Conservation (phyloP, 441 rosid genomes). For the Erodium texanum region DNA sequence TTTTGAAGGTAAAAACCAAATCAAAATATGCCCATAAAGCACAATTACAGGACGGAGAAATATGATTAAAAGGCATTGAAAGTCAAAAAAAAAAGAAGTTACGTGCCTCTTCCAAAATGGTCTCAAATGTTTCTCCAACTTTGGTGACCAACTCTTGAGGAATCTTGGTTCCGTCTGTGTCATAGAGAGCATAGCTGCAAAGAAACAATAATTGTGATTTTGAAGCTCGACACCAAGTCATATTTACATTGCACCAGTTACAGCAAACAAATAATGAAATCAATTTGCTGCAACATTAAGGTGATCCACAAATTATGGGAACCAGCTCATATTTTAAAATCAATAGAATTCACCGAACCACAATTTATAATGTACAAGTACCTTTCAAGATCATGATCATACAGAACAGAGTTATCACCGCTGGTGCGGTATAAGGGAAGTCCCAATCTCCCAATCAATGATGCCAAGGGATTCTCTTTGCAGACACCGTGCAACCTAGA, state of each 20-base stretch:
- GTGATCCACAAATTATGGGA: not conserved
- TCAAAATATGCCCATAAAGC: constrained; percentile 9
- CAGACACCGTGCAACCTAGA: constrained; percentile 94
- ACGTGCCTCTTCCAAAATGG: constrained; percentile 64
- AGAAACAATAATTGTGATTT: constrained; percentile 7
- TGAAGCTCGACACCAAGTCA: too few species aligned
- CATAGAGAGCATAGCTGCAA: constrained; percentile 80
- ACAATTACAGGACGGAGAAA: not conserved
- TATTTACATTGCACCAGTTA: not conserved
- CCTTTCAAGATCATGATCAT: constrained; percentile 98
- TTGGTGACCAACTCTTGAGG: constrained; percentile 69
- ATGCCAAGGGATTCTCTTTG: constrained; percentile 86
- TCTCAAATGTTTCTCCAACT: constrained; percentile 77
- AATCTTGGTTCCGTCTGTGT: constrained; percentile 80
- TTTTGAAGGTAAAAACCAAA: constrained; percentile 12
- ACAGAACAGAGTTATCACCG: constrained; percentile 87
- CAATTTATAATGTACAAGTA: constrained; percentile 11
- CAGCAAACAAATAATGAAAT: too few species aligned
- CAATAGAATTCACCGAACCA: constrained; percentile 2
- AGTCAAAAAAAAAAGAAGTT: not conserved
- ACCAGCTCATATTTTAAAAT: not conserved
- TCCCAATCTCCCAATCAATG: constrained; percentile 77
- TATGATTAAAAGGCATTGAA: not conserved
- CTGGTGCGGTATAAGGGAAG: constrained; percentile 90
- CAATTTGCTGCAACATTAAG: too few species aligned